Evolutionary conservation across 2,329 filamentous ascomycete genomes (phyloP), one percentile per base, ranked within the genome.

Genomic region (Huntiella decipiens): DNA sequence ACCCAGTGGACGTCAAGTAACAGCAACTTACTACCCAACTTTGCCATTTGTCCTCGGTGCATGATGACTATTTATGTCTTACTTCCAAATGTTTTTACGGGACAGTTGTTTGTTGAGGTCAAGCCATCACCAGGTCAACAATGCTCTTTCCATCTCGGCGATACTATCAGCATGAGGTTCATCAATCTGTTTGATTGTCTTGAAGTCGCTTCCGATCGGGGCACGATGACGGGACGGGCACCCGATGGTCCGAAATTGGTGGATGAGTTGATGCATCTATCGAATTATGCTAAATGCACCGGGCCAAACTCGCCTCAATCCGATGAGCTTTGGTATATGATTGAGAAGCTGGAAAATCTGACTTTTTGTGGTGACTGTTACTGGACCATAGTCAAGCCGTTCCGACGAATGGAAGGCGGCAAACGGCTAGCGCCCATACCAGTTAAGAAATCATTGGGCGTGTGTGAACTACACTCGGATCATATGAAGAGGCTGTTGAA

Each of bases 341-440:
- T 92, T 58, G 74, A 81, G 1, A 67, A 73, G 11, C 63, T 92
- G 0, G 82, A 81, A 0, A 73, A 86, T 41, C 75, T 94, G 54
- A 85, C 81, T 1, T 79, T 93, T 3, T 96, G 87, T 60, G 76
- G 82, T 52, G 83, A 88, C 59, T 96, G 87, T 59, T 94, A 82
- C 57, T 73, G 83, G 12, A 77, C 44, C 11, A 33, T 32, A 10
- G 44, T 50, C 17, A 84, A 16, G 72, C 84, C 1, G 74, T 94
- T n/a, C 74, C 72, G 60, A 85, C 86, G 1, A 65, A 75, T 43
- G 61, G 78, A 1, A 64, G 68, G 28, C 64, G 68, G 12, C 58
- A 62, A 44, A 61, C 63, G 36, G 62, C 70, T 1, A 65, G 87
- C 17, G 76, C 80, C 7, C 63, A 70, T 13, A 73, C 78, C 52